Evolutionary conservation across 2,329 filamentous ascomycete genomes (phyloP), one percentile per base, ranked within the genome.

Genomic region (Karstenula rhodostoma): DNA sequence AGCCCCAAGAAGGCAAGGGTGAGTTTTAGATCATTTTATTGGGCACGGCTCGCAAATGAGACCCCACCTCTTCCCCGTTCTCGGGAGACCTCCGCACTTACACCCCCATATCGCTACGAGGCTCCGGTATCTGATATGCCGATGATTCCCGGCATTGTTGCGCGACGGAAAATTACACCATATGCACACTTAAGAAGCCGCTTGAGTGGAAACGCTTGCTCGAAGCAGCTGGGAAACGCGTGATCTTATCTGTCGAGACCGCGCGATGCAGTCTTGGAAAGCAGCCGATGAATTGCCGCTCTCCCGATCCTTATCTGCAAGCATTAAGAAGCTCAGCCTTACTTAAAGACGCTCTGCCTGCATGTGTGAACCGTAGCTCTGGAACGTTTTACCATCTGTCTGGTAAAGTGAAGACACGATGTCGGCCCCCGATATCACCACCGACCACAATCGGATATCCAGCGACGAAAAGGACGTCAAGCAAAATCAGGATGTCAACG

Each of bases 371-470:
- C 27, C 40, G 27, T 55, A 55, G 32, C 52, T 35, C 52, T 46
- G 52, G 52, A 46, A 55, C 40, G n/a, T n/a, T 17, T 17, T 23
- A 46, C 25, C 12, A 12, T 8, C 40, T 46, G 27, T 46, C 12
- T 29, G 2, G 25, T 2, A 32, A 19, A 33, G 7, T n/a, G 23
- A 46, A 7, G 23, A n/a, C 27, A 46, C 51, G 17, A 55, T 55
- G 52, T 55, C 52, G 10, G 13, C 52, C 17, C 40, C 52, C 23
- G 52, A 55, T 40, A 55, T 55, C 43, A 46, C 52, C 5, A 46
- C 40, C 15, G 23, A 15, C 40, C 35, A 17, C n/a, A n/a, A 37
- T 33, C 22, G n/a, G 22, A 29, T 23, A 27, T 46, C 52, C 19
- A 10, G 17, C 17, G 52, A 55, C 25, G 40, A 35, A 12, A 55